Conservation (phyloP, 2,329 filamentous ascomycete genomes). For the Diatrype stigma region DNA sequence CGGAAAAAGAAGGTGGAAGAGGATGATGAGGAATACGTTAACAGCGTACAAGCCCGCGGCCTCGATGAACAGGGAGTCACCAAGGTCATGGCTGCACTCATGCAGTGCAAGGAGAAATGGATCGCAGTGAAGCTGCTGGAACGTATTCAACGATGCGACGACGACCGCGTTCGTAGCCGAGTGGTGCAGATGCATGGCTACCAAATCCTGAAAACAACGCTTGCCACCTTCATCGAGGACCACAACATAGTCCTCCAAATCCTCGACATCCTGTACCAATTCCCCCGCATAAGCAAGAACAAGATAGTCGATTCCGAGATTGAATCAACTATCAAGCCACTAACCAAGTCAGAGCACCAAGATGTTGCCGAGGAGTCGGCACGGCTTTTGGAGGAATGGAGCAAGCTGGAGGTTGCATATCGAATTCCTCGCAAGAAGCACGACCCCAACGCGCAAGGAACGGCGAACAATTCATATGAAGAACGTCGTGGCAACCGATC, state of each 20-base stretch:
- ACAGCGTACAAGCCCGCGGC: constrained; percentile 50
- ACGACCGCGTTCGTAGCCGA: constrained; percentile 80
- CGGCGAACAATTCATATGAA: constrained; percentile 49
- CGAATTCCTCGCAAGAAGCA: constrained; percentile 88
- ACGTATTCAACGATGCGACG: constrained; percentile 81
- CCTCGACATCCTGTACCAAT: constrained; percentile 80
- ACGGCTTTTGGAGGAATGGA: constrained; percentile 77
- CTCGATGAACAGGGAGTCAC: constrained; percentile 30
- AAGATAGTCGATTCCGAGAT: constrained; percentile 98
- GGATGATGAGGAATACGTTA: constrained; percentile 93
- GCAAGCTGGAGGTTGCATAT: constrained; percentile 83
- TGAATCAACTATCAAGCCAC: constrained; percentile 69
- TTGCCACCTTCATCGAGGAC: constrained; percentile 84
- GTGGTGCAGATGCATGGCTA: constrained; percentile 98
- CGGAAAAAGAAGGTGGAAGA: constrained; percentile 89
- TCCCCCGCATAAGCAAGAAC: constrained; percentile 89
- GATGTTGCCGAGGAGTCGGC: constrained; percentile 69
- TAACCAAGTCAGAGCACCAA: constrained; percentile 66
- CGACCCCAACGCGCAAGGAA: constrained; percentile 58
- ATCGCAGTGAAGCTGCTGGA: constrained; percentile 91
- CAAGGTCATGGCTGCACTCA: constrained; percentile 65
- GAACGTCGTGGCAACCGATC: constrained; percentile 60
- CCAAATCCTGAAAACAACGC: constrained; percentile 82
- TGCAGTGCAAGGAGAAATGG: constrained; percentile 99
- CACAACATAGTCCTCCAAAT: constrained; percentile 86